phyloP scores from a whole-genome alignment of 257 asterid species.

The Solanum paucissectum region DNA sequence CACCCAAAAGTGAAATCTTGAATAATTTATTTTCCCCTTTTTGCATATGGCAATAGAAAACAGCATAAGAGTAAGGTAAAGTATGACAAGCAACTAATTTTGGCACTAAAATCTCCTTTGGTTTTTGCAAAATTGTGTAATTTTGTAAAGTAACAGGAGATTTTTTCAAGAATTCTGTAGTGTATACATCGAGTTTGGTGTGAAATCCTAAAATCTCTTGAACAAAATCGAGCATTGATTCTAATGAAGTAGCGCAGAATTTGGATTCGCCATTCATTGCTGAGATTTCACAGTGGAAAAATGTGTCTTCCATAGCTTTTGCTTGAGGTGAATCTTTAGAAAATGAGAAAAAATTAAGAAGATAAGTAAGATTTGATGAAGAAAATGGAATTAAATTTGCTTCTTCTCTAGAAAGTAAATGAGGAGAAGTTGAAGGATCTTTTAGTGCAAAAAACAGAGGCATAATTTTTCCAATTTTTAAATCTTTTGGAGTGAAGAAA shows the following conservation, averaged over 20 bases:
- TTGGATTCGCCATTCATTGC: conserved; percentile 57
- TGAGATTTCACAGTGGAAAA: conserved; percentile 55
- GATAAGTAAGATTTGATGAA: conserved; percentile 22
- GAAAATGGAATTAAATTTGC: conserved; percentile 67
- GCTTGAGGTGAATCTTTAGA: conserved; percentile 48
- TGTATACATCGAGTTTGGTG: conserved; percentile 23
- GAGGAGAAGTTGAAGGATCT: conserved; percentile 46
- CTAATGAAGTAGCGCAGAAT: conserved; percentile 68
- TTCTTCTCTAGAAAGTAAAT: conserved; percentile 45
- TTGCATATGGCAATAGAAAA: conserved; percentile 69
- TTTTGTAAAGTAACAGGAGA: conserved; percentile 31
- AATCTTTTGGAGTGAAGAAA: conserved; percentile 40
- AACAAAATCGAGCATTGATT: conserved; percentile 54
- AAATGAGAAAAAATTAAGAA: conserved; percentile 41
- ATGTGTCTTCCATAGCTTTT: conserved; percentile 45
- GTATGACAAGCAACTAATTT: conserved; percentile 54
- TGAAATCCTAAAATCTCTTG: conserved; percentile 12
- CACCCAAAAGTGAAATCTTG: conserved; percentile 45
- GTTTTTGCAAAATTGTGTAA: conserved; percentile 38
- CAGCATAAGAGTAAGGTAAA: conserved; percentile 81
- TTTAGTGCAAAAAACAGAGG: conserved; percentile 43
- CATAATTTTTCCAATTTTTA: conserved; percentile 38
- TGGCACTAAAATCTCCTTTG: conserved; percentile 15
- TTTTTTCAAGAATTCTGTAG: conserved; percentile 33
- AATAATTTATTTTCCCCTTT: conserved; percentile 38